phyloP scores from a whole-genome alignment of 1,139 yeast species.

The Scheffersomyces parashehatae region DNA sequence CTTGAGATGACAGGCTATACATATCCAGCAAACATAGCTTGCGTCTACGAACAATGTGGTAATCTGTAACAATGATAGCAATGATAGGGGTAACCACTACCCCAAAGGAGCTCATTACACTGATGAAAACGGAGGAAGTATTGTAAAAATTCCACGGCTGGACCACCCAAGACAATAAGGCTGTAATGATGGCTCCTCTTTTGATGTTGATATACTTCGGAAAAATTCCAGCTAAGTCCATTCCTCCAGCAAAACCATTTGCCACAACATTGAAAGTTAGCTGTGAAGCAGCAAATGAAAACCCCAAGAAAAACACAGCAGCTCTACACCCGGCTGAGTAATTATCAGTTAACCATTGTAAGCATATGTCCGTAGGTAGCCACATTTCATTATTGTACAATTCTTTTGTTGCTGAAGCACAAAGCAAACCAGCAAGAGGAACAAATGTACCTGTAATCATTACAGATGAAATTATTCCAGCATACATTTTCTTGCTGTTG shows the following conservation, averaged over 20 bases:
- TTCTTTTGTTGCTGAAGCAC: constrained; percentile 34
- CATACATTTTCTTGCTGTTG: constrained; percentile 10
- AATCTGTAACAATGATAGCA: constrained; percentile 1
- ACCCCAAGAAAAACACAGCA: constrained; percentile 31
- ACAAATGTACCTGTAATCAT: constrained; percentile 21
- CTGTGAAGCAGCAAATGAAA: constrained; percentile 20
- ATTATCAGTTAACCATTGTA: constrained; percentile 22
- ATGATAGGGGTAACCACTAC: constrained; percentile 28
- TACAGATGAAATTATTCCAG: constrained; percentile 16
- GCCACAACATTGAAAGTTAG: constrained; percentile 22
- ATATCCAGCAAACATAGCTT: background rate
- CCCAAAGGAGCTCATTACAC: constrained; percentile 34
- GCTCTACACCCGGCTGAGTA: constrained; percentile 26
- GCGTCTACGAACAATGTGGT: background rate
- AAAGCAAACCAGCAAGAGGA: constrained; percentile 20
- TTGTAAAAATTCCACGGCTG: constrained; percentile 53
- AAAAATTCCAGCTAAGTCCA: constrained; percentile 29
- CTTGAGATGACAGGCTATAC: constrained; percentile 3
- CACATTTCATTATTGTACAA: constrained; percentile 27
- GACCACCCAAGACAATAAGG: constrained; percentile 41
- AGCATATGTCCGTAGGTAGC: constrained; percentile 36
- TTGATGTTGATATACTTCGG: constrained; percentile 32
- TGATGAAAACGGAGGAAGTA: constrained; percentile 38
- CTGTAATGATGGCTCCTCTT: constrained; percentile 46
- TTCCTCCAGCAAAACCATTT: constrained; percentile 27